Evolutionary conservation across 768 basidiomycete species (phyloP), one percentile per base, ranked within the genome.

Genomic region (Chiua virens): DNA sequence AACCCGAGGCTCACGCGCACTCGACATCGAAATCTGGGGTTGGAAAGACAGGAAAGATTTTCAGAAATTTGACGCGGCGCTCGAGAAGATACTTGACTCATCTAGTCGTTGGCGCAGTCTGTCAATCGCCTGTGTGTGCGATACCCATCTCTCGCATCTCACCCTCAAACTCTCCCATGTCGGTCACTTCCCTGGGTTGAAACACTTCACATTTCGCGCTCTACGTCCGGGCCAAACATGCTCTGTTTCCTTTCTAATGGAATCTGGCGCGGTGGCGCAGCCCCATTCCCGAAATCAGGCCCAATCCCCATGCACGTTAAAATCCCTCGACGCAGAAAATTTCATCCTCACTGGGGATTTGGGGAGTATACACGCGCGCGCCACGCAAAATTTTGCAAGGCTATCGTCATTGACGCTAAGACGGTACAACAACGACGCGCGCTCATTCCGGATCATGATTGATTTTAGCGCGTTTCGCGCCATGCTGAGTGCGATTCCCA

Each of bases 11-110:
- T 56, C 60, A n/a, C 52, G 62, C 34, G 49, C 57, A 8, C 65
- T 67, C 23, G 66, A 67, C 15, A 30, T 67, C 41, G 62, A 68
- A 15, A 47, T 67, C 1, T 58, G 49, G 32, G 66, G 61, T 14
- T 67, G 66, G 66, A 63, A 52, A 42, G 67, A 67, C 35, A 67
- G 66, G 42, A 52, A 53, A n/a, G 65, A 68, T 5, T 69, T 65
- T 36, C 66, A 69, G 42, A 52, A 61, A 8, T 68, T 67, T 39
- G 68, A 69, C 32, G 36, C 44, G 25, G 61, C 58, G 34, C 51
- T 67, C 20, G 63, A 62, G 45, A 50, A 42, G 36, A 57, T 67
- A 40, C 63, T 67, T 13, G 60, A 62, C 20, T 68, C 65, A 25
- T 45, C 50, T 8, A 51, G 54, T 28, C 63, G 64, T 11, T 67